Evolutionary conservation across 352 stramenopile genomes (phyloP).

Genomic region (Sclerospora graminicola): DNA sequence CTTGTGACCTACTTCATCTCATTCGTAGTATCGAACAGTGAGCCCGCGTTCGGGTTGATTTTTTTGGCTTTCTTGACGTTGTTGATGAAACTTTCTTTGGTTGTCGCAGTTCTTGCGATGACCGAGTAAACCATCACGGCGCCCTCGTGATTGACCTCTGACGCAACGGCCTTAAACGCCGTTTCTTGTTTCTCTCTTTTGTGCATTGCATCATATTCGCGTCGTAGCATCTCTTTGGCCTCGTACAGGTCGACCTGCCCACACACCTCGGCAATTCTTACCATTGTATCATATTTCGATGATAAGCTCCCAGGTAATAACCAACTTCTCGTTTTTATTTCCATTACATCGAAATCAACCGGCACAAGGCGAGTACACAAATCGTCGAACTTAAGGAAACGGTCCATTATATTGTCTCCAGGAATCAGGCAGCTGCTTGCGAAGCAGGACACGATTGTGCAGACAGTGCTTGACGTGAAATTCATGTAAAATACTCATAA

Average conservation of each 20-base stretch:
- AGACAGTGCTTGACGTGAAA: conserved; percentile 11
- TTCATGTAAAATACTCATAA: conserved; percentile 2
- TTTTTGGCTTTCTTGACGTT: not conserved
- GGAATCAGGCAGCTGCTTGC: conserved; percentile 7
- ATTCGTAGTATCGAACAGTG: not conserved
- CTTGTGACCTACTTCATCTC: not conserved
- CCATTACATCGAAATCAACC: not conserved
- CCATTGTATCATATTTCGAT: conserved; percentile 10
- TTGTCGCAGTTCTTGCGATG: not conserved
- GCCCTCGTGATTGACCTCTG: not conserved
- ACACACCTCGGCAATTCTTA: conserved; percentile 12
- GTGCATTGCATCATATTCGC: conserved; percentile 6
- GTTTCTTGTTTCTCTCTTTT: conserved; percentile 5
- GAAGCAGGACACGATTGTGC: conserved; percentile 6
- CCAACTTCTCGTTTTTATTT: not conserved
- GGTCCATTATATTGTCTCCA: conserved; percentile 3
- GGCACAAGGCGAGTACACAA: conserved; percentile 2
- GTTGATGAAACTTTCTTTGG: not conserved
- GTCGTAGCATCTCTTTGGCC: conserved; percentile 11
- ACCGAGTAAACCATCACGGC: not conserved
- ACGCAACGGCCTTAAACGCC: conserved; percentile 1
- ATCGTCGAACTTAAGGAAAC: conserved; percentile 9
- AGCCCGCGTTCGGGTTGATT: not conserved
- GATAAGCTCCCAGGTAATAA: conserved; percentile 5
- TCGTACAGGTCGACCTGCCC: no score